Conservation (phyloP, 352 stramenopile genomes). For the Phytopythium litorale region DNA sequence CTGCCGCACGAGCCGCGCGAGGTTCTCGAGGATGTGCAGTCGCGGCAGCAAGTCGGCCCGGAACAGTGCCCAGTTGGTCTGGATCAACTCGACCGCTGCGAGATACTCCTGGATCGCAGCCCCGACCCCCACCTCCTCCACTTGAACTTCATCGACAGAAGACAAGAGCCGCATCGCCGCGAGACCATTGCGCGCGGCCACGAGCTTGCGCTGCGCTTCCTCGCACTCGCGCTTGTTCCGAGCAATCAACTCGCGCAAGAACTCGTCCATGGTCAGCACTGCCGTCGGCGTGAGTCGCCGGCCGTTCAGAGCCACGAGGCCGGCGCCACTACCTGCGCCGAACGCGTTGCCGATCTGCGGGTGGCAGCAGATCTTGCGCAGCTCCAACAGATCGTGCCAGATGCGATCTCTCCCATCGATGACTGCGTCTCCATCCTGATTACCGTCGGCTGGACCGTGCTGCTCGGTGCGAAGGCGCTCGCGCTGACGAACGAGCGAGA, state of each 20-base stretch:
- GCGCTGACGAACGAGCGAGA: slow-evolving; percentile 35
- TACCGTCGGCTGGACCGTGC: background rate
- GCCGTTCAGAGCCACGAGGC: background rate
- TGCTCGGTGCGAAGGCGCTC: slow-evolving; percentile 9
- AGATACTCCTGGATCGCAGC: slow-evolving; percentile 56
- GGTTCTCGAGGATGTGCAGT: slow-evolving; percentile 66
- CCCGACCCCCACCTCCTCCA: background rate
- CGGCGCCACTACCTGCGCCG: slow-evolving; percentile 8
- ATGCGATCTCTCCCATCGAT: slow-evolving; percentile 41
- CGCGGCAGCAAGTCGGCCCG: slow-evolving; percentile 65
- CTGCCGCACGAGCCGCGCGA: slow-evolving; percentile 28
- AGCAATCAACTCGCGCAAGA: slow-evolving; percentile 62
- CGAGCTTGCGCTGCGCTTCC: slow-evolving; percentile 70
- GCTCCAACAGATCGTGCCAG: slow-evolving; percentile 64
- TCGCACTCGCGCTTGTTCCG: slow-evolving; percentile 76
- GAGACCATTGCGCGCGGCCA: slow-evolving; percentile 75
- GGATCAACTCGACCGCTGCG: slow-evolving; percentile 35
- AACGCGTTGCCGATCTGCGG: slow-evolving; percentile 76
- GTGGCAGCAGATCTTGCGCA: slow-evolving; percentile 92
- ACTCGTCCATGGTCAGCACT: slow-evolving; percentile 80
- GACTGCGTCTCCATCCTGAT: slow-evolving; percentile 15
- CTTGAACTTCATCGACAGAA: slow-evolving; percentile 17
- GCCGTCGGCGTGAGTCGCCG: slow-evolving; percentile 13
- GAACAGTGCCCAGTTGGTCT: slow-evolving; percentile 53
- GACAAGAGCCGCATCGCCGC: slow-evolving; percentile 38